These are phyloP conservation scores for Rhinocladiella similis DNA, from an alignment of 2,329 filamentous ascomycete species.

Conservation along the genomic window DNA sequence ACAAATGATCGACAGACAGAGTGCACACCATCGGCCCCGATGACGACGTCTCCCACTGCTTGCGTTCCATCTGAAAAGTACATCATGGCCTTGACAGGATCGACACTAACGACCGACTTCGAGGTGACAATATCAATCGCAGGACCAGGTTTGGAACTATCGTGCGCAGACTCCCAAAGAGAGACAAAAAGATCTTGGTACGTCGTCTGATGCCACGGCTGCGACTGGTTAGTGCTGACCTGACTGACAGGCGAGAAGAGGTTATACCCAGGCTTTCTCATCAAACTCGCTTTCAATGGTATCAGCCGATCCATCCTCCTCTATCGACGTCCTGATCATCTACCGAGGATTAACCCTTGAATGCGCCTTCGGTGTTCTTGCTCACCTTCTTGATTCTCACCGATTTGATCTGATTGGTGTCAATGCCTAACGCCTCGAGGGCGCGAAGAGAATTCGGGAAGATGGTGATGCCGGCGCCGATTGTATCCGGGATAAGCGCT, in stretches of 20 bases:
- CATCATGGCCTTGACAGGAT: conserved; percentile 37
- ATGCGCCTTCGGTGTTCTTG: background rate
- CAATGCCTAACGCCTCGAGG: conserved; percentile 1
- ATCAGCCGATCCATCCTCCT: background rate
- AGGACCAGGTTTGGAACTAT: conserved; percentile 1
- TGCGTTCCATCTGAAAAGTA: conserved; percentile 50
- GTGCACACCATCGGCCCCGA: conserved; percentile 58
- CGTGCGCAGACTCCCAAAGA: conserved; percentile 6
- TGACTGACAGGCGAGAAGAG: background rate
- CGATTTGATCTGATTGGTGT: conserved; percentile 3
- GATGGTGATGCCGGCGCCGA: conserved; percentile 50
- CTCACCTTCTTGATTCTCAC: conserved; percentile 11
- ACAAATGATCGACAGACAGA: conserved; percentile 34
- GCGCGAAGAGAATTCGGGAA: conserved; percentile 45
- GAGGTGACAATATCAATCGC: conserved; percentile 2
- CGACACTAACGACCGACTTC: conserved; percentile 23
- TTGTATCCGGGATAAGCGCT: too few relatives aligned
- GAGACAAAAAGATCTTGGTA: conserved; percentile 10
- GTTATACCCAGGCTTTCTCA: conserved; percentile 7
- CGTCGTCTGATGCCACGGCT: conserved; percentile 15
- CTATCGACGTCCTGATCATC: background rate
- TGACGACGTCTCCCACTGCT: conserved; percentile 48
- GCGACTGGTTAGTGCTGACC: background rate
- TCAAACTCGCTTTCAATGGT: conserved; percentile 1
- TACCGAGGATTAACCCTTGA: background rate